Base-by-base conservation (phyloP, 2,329 filamentous ascomycete genomes). In the Trichocomaceae sp. region DNA sequence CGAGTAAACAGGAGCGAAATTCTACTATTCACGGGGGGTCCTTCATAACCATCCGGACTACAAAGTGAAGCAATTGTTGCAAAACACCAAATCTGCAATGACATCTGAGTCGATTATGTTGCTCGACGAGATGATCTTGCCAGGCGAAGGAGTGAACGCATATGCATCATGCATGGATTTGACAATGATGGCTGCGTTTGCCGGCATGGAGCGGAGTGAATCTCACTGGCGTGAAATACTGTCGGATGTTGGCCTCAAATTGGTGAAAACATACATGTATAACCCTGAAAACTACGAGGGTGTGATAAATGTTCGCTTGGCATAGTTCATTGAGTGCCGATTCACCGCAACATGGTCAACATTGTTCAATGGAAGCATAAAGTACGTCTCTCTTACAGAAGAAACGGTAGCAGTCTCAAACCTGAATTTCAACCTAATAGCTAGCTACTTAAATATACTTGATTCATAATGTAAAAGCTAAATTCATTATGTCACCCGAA, bases 101-200 rank as follows among this genome's bases (percentile, higher is more conserved):
- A 42, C 13, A 13, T 17, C 50, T 2, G 50, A 68, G 2, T 73
- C 71, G 0, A 57, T 62, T 12, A 63, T 76, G n/a, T 54, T 77
- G n/a, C 69, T 76, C 46, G 69, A 73, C 46, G 74, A 77, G 22
- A 64, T 72, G 41, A 67, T 75, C 2, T 52, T 75, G 1, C 69
- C 72, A 4, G 58, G 71, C 23, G 53, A 29, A 7, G 63, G 63
- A 2, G 68, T 62, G 1, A 58, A 64, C 22, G 66, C 59, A 59
- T 57, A 67, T 44, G 63, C 67, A 0, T 55, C 66, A 0, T 58
- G 60, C 19, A 55, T 68, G 17, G 73, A 76, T 55, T 26, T 75
- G 6, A 62, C 58, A 3, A 72, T 75, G 69, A 67, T 71, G 63
- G 39, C 64, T 3, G 53, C 57, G 0, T 59, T 72, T 12, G 70